These are phyloP conservation scores for Anisodus tanguticus DNA, from an alignment of 257 asterid genomes.

Conservation along the genomic window DNA sequence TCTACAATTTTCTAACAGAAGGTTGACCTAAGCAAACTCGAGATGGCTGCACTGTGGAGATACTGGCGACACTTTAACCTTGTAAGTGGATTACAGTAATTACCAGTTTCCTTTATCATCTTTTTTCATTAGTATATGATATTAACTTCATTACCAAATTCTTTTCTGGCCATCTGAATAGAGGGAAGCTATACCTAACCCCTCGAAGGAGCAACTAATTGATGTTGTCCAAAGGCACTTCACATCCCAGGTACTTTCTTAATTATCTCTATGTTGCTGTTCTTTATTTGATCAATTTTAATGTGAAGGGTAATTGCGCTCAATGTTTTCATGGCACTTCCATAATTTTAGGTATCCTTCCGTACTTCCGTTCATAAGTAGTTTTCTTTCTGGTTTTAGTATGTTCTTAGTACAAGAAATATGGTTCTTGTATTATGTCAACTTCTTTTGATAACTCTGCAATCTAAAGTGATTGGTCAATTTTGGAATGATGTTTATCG, in stretches of 20 bases:
- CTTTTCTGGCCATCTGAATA: conserved; percentile 26
- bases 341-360: neutral
- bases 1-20: conserved; percentile 42
- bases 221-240: conserved; percentile 95
- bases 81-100: conserved; percentile 49
- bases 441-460: neutral
- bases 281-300: neutral
- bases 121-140: neutral
- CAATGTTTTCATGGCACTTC: neutral
- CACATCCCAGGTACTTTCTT: conserved; percentile 67
- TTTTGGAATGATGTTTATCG: neutral
- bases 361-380: neutral
- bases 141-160: neutral
- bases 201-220: conserved; percentile 81
- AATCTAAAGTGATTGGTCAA: neutral
- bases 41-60: conserved; percentile 87
- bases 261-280: neutral
- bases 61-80: conserved; percentile 85
- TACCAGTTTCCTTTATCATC: neutral
- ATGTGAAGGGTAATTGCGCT: neutral
- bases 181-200: conserved; percentile 81
- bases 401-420: neutral
- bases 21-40: conserved; percentile 91
- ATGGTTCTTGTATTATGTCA: neutral
- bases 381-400: neutral